Conservation (phyloP, 2,329 filamentous ascomycete genomes). For the Neonectria coccinea region DNA sequence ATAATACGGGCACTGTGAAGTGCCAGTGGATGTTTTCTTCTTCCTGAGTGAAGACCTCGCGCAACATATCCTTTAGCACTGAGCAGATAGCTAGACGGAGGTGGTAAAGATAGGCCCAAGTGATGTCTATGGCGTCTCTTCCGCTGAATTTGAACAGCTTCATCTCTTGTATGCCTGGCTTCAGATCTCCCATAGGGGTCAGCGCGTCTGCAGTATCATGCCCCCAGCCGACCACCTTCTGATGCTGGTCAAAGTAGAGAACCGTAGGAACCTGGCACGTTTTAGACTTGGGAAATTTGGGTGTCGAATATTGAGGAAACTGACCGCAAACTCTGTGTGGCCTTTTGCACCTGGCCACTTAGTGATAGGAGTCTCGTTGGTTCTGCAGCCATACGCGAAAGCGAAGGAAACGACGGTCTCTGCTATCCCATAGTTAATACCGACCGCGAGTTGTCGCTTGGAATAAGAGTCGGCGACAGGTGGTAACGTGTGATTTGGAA, state of each 20-base stretch:
- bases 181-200: constrained; percentile 95
- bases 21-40: constrained; percentile 98
- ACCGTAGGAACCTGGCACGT: constrained; percentile 87
- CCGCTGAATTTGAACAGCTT: constrained; percentile 89
- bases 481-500: background rate
- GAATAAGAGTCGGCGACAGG: background rate
- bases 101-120: constrained; percentile 98
- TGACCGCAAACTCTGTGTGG: constrained; percentile 97
- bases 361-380: constrained; percentile 97
- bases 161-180: constrained; percentile 97
- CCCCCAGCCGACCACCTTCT: constrained; percentile 98
- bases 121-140: constrained; percentile 98
- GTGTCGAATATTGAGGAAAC: constrained; percentile 16
- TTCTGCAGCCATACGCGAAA: constrained; percentile 96
- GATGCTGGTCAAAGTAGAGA: constrained; percentile 99
- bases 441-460: background rate
- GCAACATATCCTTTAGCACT: constrained; percentile 94
- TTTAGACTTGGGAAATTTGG: background rate
- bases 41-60: constrained; percentile 94
- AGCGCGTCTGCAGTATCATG: constrained; percentile 97
- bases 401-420: constrained; percentile 80
- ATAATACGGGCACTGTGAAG: constrained; percentile 97
- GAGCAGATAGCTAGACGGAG: constrained; percentile 95
- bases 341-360: constrained; percentile 98
- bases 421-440: background rate